Percentiles rank a stretch among this genome's conserved stretches.
phyloP scores from a whole-genome alignment of 257 asterid genomes.

The Solanum rostratum region DNA sequence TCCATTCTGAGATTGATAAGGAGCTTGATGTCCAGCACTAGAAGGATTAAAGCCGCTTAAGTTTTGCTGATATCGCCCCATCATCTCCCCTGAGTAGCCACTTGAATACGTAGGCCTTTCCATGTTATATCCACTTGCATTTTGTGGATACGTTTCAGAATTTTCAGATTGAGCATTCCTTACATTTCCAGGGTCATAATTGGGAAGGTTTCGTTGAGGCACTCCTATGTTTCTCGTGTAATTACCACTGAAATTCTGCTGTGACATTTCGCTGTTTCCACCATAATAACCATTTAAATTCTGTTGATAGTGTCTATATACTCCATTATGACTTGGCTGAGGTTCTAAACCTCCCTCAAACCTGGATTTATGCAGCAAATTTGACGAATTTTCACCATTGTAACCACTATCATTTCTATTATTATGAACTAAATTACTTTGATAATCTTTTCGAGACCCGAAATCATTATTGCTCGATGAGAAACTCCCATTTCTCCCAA shows the following conservation, averaged over 20 bases:
- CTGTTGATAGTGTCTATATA: constrained; percentile 2
- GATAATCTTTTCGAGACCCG: not conserved
- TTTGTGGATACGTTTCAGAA: constrained; percentile 1
- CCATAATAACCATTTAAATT: constrained; percentile 2
- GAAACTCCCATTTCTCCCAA: not conserved
- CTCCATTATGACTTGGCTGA: not conserved
- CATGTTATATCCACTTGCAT: not conserved
- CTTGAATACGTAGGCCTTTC: not conserved
- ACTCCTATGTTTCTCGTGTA: constrained; percentile 1
- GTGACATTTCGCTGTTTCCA: not conserved
- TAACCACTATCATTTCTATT: constrained; percentile 1
- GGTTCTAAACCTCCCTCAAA: not conserved
- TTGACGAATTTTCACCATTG: not conserved
- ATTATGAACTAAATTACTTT: not conserved
- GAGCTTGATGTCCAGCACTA: constrained; percentile 11
- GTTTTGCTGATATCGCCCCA: constrained; percentile 6
- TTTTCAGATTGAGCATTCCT: constrained; percentile 11
- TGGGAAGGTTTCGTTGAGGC: constrained; percentile 5
- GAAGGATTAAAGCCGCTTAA: constrained; percentile 2
- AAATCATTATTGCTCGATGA: not conserved
- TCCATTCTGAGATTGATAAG: constrained; percentile 13
- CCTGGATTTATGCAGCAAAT: not conserved
- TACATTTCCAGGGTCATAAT: constrained; percentile 4
- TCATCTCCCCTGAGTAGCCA: not conserved
- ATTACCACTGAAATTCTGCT: constrained; percentile 12